Evolutionary conservation across 129 eudicot species (phyloP), one percentile per base, ranked within the genome.

Genomic region (Ambrosia trifida): DNA sequence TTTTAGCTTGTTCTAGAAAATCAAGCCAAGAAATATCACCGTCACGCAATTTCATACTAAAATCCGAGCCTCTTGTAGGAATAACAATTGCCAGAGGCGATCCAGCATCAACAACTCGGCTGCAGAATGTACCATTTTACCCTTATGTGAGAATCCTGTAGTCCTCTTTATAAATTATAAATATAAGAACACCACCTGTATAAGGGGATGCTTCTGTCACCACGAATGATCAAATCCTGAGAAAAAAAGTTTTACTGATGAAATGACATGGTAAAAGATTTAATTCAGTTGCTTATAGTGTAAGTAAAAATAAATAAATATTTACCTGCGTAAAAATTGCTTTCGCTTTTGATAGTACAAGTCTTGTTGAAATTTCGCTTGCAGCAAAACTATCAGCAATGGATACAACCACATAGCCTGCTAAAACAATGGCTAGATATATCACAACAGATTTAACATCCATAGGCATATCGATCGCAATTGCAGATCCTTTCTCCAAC

Each of bases 401-500:
- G 2, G 98, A 87, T 76, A 93, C 98, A 76, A 89, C 96, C 52
- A 83, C 86, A 68, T 85, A 76, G 64, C 98, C 98, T 38, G 96
- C 87, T 62, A 93, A 84, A 67, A 93, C 90, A 68, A 93, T 89
- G 50, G 98, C 98, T 40, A 93, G 85, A 80, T 93, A 93, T 72
- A 93, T 87, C 66, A 93, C 87, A 51, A 93, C 98, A 31, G 98
- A 83, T 68, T 85, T 83, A 13, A 89, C 95, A 78, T 87, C 81
- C 98, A 93, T 93, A 12, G 98, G 98, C 98, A 93, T 93, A 80
- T 89, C 95, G 40, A 93, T 93, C 44, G 98, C 98, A 75, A 93
- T 83, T 50, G 98, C 89, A 74, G 95, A 86, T 74, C 98, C 96
- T 69, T 79, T 84, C 49, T 80, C 86, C 65, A 89, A 66, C 45